Conservation (phyloP, 345 rosid species). For the Stellera chamaejasme region DNA sequence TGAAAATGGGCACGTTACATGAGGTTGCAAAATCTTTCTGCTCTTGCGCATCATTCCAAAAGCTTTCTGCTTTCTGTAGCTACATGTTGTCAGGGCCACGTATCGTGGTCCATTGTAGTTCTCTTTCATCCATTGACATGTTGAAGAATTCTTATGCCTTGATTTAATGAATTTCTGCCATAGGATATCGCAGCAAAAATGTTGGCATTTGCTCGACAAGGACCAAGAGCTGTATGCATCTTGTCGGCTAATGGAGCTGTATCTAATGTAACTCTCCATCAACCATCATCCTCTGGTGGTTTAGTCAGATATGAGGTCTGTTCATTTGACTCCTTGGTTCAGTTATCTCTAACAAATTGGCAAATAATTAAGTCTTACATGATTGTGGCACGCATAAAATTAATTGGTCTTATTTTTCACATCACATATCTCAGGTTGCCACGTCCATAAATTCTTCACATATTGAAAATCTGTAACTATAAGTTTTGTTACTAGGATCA, state of each 20-base stretch:
- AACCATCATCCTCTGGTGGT: conserved; percentile 64
- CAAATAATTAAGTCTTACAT: background rate
- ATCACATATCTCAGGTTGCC: too few relatives aligned
- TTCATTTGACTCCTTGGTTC: conserved; percentile 1
- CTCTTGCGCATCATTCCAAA: too few relatives aligned
- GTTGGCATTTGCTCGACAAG: conserved; percentile 77
- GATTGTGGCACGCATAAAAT: background rate
- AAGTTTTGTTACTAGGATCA: too few relatives aligned
- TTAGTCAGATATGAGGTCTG: conserved; percentile 83
- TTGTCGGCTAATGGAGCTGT: conserved; percentile 92
- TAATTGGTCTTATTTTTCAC: too few relatives aligned
- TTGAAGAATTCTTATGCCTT: background rate
- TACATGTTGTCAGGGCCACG: too few relatives aligned
- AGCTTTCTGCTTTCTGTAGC: too few relatives aligned
- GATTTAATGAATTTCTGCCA: conserved; percentile 8
- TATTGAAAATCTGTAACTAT: too few relatives aligned
- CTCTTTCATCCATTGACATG: too few relatives aligned
- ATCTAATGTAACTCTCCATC: conserved; percentile 76
- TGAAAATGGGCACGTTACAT: too few relatives aligned
- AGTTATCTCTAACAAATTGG: background rate
- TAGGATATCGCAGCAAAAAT: conserved; percentile 86
- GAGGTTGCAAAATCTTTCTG: too few relatives aligned
- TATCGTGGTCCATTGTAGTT: too few relatives aligned
- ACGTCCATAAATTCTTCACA: too few relatives aligned
- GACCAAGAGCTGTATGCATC: conserved; percentile 74